These are phyloP conservation scores for Parastagonospora nodorum DNA, from an alignment of 2,329 filamentous ascomycete species.

Conservation along the genomic window DNA sequence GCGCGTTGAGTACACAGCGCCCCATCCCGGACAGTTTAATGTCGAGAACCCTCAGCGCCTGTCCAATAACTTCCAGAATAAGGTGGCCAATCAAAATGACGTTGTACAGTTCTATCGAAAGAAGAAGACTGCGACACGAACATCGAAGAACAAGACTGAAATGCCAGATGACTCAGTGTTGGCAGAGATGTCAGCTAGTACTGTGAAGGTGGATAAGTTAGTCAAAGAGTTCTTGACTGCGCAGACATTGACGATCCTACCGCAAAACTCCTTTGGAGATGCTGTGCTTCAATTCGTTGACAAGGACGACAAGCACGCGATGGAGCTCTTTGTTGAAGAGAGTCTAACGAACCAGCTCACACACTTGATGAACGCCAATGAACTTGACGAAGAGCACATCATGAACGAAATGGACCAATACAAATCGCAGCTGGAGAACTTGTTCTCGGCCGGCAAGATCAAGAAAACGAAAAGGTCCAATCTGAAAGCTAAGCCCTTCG, in stretches of 20 bases:
- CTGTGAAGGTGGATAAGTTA: conserved; percentile 84
- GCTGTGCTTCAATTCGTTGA: conserved; percentile 91
- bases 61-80: conserved; percentile 87
- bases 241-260: conserved; percentile 89
- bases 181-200: conserved; percentile 68
- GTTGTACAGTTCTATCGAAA: conserved; percentile 92
- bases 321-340: conserved; percentile 60
- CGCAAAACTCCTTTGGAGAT: conserved; percentile 89
- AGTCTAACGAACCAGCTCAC: conserved; percentile 51
- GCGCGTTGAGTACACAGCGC: conserved; percentile 86
- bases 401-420: conserved; percentile 75
- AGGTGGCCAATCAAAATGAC: conserved; percentile 91
- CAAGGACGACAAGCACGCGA: conserved; percentile 92
- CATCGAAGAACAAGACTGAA: conserved; percentile 56
- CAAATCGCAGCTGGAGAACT: conserved; percentile 70
- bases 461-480: conserved; percentile 61
- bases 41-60: conserved; percentile 96
- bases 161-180: conserved; percentile 69
- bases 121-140: conserved; percentile 63
- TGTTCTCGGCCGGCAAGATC: conserved; percentile 69
- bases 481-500: conserved; percentile 75
- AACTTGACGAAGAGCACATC: conserved; percentile 71
- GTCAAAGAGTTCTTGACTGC: conserved; percentile 86
- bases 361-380: conserved; percentile 57
- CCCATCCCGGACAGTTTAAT: conserved; percentile 83